A percentile compares a stretch with the other conserved stretches of the same genome.
These are phyloP conservation scores for Pilaira anomala DNA, from an alignment of 192 early-diverging fungal species.

Conservation along the genomic window DNA sequence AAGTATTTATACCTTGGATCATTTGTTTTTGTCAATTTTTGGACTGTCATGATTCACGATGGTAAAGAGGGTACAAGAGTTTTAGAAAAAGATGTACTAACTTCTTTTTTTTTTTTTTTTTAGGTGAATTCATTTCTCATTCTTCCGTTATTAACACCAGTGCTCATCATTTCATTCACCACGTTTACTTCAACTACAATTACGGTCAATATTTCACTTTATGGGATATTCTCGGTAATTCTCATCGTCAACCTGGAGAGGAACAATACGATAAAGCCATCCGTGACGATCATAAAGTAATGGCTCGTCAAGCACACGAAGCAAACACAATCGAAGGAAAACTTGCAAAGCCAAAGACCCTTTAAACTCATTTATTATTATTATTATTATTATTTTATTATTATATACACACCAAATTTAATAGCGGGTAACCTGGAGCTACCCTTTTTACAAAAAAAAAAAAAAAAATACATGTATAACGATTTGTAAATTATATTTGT, in stretches of 20 bases:
- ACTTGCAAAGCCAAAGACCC: background rate
- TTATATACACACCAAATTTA: no score
- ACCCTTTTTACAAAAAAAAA: background rate
- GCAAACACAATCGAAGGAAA: constrained; percentile 54
- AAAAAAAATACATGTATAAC: no score
- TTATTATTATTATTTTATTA: no score
- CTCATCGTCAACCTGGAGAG: constrained; percentile 64
- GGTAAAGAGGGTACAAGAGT: constrained; percentile 47
- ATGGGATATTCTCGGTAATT: constrained; percentile 77
- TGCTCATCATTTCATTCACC: constrained; percentile 97
- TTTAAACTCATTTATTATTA: background rate
- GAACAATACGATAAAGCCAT: constrained; percentile 62
- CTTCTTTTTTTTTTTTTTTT: background rate
- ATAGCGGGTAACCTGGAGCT: background rate
- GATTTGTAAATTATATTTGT: no score
- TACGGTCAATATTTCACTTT: constrained; percentile 98
- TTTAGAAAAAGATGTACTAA: background rate
- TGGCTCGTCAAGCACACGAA: constrained; percentile 60
- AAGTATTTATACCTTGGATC: constrained; percentile 83
- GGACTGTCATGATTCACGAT: constrained; percentile 98
- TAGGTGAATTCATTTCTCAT: constrained; percentile 68
- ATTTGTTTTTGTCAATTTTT: constrained; percentile 89
- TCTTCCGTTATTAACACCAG: constrained; percentile 77
- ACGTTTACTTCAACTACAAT: constrained; percentile 99
- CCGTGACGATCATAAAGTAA: constrained; percentile 60